These are phyloP conservation scores for Trichoderma aggressivum DNA, from an alignment of 2,329 filamentous ascomycete species.

Conservation along the genomic window DNA sequence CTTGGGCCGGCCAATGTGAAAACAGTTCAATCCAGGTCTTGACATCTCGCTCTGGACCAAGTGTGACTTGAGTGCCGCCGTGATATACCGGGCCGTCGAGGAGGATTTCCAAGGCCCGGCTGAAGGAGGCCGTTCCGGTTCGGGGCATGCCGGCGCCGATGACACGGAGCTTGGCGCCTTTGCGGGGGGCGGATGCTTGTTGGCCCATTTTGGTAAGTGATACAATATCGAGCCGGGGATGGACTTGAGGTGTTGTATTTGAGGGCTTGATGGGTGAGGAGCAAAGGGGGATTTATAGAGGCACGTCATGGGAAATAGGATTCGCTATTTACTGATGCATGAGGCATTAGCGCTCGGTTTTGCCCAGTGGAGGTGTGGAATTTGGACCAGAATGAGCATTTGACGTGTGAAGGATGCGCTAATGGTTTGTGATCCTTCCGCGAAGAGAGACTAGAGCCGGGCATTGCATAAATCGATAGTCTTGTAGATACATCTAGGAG, in stretches of 20 bases:
- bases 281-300: neutral
- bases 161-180: constrained; percentile 24
- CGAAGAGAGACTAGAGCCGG: neutral
- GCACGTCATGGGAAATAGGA: neutral
- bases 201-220: constrained; percentile 20
- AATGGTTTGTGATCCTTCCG: neutral
- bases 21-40: constrained; percentile 19
- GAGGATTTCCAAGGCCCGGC: constrained; percentile 25
- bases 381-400: neutral
- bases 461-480: neutral
- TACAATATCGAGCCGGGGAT: neutral
- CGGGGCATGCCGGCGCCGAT: constrained; percentile 28
- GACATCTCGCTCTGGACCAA: constrained; percentile 22
- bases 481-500: neutral
- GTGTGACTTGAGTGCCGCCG: constrained; percentile 24
- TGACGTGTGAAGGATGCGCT: neutral
- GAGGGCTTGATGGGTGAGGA: neutral
- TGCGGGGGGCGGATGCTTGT: constrained; percentile 23
- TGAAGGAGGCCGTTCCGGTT: constrained; percentile 27
- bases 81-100: constrained; percentile 26
- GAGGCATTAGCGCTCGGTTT: neutral
- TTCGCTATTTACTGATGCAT: neutral
- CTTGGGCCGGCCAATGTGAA: neutral
- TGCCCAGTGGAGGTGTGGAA: neutral
- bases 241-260: neutral